phyloP scores from a whole-genome alignment of 2,329 filamentous ascomycete genomes.

The Penicillium sp. region DNA sequence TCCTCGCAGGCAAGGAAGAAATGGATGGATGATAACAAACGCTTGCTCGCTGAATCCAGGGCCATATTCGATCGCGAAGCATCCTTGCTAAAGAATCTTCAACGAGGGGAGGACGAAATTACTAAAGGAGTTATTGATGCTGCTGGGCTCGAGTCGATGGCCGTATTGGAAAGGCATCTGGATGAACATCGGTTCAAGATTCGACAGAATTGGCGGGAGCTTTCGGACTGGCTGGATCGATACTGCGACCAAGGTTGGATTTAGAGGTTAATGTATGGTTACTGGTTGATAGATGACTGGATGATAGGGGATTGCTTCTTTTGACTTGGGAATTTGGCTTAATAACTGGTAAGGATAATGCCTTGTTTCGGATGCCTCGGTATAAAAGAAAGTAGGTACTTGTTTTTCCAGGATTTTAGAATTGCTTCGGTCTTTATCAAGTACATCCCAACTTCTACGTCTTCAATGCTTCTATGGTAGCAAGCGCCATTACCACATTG shows the following conservation, averaged over 20 bases:
- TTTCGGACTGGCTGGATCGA: neutral
- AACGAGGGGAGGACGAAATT: neutral
- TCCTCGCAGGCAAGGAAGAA: neutral
- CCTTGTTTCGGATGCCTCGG: neutral
- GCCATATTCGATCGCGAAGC: neutral
- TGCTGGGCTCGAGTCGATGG: neutral
- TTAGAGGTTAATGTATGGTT: neutral
- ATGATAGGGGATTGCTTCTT: neutral
- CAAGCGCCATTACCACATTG: neutral
- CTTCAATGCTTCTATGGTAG: neutral
- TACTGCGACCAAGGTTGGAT: neutral
- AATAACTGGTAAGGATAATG: neutral
- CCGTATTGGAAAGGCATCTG: rapidly evolving
- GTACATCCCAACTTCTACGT: neutral
- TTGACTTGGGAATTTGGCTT: neutral
- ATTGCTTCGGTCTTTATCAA: neutral
- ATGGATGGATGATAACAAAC: neutral
- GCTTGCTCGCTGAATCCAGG: neutral
- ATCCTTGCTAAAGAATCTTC: neutral
- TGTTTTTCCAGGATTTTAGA: neutral
- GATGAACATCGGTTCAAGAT: neutral
- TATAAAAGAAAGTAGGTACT: neutral
- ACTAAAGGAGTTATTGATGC: neutral
- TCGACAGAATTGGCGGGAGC: neutral
- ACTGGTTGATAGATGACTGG: neutral